Base-by-base conservation (phyloP, 2,329 filamentous ascomycete genomes). In the Mollisiaceae sp. region DNA sequence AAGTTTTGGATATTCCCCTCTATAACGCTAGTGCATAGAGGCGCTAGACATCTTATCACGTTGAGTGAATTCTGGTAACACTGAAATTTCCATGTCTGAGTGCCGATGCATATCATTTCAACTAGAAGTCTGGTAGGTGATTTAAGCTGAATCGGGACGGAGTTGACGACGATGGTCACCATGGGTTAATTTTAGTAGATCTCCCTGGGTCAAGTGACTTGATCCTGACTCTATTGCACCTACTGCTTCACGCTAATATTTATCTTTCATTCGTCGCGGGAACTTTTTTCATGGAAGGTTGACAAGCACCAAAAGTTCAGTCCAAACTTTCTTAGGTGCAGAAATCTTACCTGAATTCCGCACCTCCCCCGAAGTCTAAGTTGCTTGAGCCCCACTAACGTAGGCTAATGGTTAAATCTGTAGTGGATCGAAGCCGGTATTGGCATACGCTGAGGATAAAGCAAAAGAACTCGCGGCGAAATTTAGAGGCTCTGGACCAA, bases 321-420 rank as follows among this genome's bases (percentile, higher is more conserved):
- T 3, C 27, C 6, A 32, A 32, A 27, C 1, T 32, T 27, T 32
- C 50, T 54, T 4, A 18, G 24, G 32, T 3, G 50, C 6, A 54
- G 32, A 32, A 32, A 32, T 32, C 27, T 32, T 6, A 32, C 27
- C 3, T 32, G 27, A 32, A 32, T 32, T 12, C 50, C 45, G 14
- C 2, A 54, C 24, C 50, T 32, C 6, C 27, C 27, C 27, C 27
- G 27, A 32, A 32, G 27, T 32, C 27, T 6, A 32, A 3, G 3
- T 32, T 6, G 27, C 27, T 32, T 6, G 27, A 32, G 6, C 6
- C 27, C 3, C 6, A 32, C 6, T 32, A 45, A 61, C 47, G 14
- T 61, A 45, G 59, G 54, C 59, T 20, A 61, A 54, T 15, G 47
- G 11, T n/a, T 45, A 61, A 22, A 54, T 45, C 35, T 36, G 52